Conservation (phyloP, 768 basidiomycete species). For the Vishniacozyma victoriae region DNA sequence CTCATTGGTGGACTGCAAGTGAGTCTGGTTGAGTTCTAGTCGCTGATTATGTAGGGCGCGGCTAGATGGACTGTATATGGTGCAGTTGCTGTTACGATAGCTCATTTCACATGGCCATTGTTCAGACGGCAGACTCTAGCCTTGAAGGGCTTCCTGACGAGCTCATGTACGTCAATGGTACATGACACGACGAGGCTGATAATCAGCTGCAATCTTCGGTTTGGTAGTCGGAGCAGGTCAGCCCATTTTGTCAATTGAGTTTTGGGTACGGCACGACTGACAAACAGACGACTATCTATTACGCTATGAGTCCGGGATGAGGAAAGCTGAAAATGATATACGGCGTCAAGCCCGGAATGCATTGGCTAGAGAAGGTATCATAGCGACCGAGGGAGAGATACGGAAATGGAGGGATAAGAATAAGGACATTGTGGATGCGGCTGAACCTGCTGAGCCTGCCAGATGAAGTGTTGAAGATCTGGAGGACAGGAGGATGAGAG, state of each 20-base stretch:
- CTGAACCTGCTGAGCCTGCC: conserved; percentile 5
- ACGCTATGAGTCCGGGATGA: conserved; percentile 61
- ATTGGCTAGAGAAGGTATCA: conserved; percentile 64
- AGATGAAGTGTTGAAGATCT: too few species aligned
- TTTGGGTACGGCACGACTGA: not conserved
- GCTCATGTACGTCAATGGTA: conserved; percentile 55
- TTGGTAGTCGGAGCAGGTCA: conserved; percentile 58
- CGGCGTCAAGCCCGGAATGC: conserved; percentile 70
- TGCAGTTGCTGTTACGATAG: conserved; percentile 27
- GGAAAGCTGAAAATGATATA: conserved; percentile 62
- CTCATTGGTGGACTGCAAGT: conserved; percentile 36
- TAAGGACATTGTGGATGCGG: conserved; percentile 20
- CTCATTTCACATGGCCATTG: conserved; percentile 39
- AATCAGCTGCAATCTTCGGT: conserved; percentile 58
- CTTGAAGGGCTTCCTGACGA: conserved; percentile 73
- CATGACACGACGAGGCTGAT: not conserved
- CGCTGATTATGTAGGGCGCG: conserved; percentile 25
- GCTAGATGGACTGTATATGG: conserved; percentile 42
- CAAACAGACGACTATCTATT: conserved; percentile 64
- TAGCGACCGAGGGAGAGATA: conserved; percentile 79
- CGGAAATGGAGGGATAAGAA: conserved; percentile 64
- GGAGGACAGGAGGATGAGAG: too few species aligned
- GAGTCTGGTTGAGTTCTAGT: not conserved
- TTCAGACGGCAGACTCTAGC: conserved; percentile 67
- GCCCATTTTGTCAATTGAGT: not conserved